Conservation (phyloP, 768 basidiomycete species). For the Xanthoconium stramineum region DNA sequence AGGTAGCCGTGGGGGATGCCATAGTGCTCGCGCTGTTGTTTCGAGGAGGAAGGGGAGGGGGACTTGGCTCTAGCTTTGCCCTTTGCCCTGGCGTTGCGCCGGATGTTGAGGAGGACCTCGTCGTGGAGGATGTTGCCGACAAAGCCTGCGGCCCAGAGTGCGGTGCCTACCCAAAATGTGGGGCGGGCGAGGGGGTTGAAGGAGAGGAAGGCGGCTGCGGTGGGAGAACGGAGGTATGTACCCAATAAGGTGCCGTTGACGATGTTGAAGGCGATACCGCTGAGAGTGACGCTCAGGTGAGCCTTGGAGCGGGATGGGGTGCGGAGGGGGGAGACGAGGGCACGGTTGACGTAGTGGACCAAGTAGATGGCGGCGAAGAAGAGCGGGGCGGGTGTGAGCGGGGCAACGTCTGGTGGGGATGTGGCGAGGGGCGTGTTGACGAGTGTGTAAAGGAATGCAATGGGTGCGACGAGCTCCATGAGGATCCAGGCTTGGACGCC, state of each 20-base stretch:
- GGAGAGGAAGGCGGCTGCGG: constrained; percentile 43
- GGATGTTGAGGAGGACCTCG: constrained; percentile 81
- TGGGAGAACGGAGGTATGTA: constrained; percentile 61
- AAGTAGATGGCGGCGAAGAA: constrained; percentile 60
- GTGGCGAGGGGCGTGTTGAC: constrained; percentile 46
- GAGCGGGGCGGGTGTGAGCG: constrained; percentile 40
- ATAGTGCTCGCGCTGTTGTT: constrained; percentile 50
- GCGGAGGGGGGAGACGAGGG: constrained; percentile 73
- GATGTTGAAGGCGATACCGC: constrained; percentile 62
- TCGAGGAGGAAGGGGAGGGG: constrained; percentile 23
- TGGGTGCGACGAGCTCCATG: constrained; percentile 71
- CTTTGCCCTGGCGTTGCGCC: constrained; percentile 54
- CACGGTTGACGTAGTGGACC: constrained; percentile 80
- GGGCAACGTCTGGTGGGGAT: constrained; percentile 24
- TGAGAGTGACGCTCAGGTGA: constrained; percentile 61
- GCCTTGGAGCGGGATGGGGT: constrained; percentile 76
- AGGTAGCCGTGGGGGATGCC: constrained; percentile 78
- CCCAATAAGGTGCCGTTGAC: constrained; percentile 72
- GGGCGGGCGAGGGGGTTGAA: constrained; percentile 30
- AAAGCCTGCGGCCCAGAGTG: constrained; percentile 69
- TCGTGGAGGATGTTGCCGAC: constrained; percentile 84
- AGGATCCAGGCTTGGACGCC: constrained; percentile 68
- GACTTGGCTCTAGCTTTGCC: constrained; percentile 29
- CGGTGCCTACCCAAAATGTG: constrained; percentile 60
- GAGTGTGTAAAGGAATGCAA: constrained; percentile 50